Evolutionary conservation across 352 stramenopile species (phyloP), one percentile per base, ranked within the genome.

Genomic region (Globisporangium apiculatum): DNA sequence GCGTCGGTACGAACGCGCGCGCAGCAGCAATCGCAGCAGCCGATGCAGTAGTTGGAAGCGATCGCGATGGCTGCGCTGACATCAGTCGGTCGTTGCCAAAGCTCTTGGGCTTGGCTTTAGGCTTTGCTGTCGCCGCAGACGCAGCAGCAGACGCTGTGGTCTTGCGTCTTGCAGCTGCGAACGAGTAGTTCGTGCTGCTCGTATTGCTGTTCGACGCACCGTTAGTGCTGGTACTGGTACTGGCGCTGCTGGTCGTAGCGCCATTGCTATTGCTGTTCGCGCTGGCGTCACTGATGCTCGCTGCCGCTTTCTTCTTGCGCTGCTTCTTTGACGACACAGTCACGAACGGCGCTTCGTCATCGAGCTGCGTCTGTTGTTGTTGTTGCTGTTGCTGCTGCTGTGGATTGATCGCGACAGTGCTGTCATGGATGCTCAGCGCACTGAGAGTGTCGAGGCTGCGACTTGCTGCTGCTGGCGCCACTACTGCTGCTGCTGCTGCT

Each of bases 21-120:
- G 37, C 8, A 15, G 42, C 42, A 7, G 42, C 42, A 15, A 47
- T 47, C 7, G 42, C 42, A 47, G 42, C 42, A 17, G 18, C 40
- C 36, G n/a, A 37, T 51, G 15, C 35, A 42, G 7, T 53, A 45
- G 5, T 53, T 48, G 4, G 10, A 36, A 7, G 7, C 42, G 42
- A 47, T 14, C 12, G 11, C 12, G 42, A 6, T 17, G 42, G 42
- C 15, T 15, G 42, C 42, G 15, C 42, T 12, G 24, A 31, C 53
- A 55, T 41, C 37, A 48, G 9, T 8, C 41, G 9, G 45, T 61
- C 14, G 12, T 12, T 42, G 55, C 12, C 24, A 31, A 31, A 31
- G 11, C 9, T 61, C 55, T 61, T 55, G 8, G 56, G 5, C 48
- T 61, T 61, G 43, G 18, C 24, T 61, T 61, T 61, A 48, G 18